Base-by-base conservation (phyloP, 768 basidiomycete species). In the Coprinopsis cinerea region DNA sequence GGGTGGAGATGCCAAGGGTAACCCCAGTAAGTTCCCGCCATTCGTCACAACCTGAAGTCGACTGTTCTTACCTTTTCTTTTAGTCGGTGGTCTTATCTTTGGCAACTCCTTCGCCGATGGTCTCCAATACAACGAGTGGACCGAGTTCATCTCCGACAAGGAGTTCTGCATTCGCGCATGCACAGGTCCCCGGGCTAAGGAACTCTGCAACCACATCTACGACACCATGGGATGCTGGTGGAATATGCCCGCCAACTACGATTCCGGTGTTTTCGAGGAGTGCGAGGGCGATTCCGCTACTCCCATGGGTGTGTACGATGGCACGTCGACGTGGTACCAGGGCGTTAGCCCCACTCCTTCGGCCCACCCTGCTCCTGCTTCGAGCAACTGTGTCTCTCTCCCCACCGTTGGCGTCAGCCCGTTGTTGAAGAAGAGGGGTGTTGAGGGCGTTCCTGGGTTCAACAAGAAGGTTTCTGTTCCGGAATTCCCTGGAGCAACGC, bases 71-170 rank as follows among this genome's bases (percentile, higher is more conserved):
- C 40, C n/a, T 45, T 45, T 52, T 49, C 61, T 60, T 41, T 6
- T 51, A 76, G 83, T 86, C 24, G 88, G 88, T 55, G 87, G 81
- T 30, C 67, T 90, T 10, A 57, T 88, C 25, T 91, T 80, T 64
- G 81, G 85, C 1, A 82, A 77, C 57, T 69, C 68, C 7, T 86
- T 83, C 59, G 75, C 79, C 17, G 54, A 56, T 6, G 60, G 51
- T 17, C 60, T 61, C 32, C 69, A 91, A 63, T 76, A 85, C 61
- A 83, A 87, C 57, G 85, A 91, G 61, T 93, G 92, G 91, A 90
- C 86, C 39, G 79, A 76, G 64, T 92, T 91, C 70, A 82, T 91
- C 57, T 88, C 87, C 18, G 77, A 77, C 25, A 61, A 54, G 37
- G 63, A 69, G 50, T 86, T 88, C 66, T 92, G 88, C 68, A 66